Evolutionary conservation across 2,329 filamentous ascomycete species (phyloP), one percentile per base, ranked within the genome.

Genomic region (Penicillium sp.): DNA sequence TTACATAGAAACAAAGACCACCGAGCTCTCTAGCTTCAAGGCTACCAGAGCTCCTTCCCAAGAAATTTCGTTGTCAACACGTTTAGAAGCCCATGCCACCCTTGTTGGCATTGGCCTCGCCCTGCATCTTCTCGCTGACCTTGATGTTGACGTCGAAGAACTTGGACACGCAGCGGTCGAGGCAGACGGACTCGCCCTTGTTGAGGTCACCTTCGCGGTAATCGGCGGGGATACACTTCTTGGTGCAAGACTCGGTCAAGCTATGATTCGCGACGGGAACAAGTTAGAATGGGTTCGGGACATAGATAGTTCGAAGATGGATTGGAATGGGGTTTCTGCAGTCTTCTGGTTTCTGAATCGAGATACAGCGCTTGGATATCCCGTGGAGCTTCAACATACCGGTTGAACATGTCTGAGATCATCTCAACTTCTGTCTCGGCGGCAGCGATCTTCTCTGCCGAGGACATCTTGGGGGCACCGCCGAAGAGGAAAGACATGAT

Each of bases 111-210:
- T 90, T 31, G 50, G 55, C 90, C 78, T 96, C 90, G 64, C 88
- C 86, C 80, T 97, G 92, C 87, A 97, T 92, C 80, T 95, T 91
- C 80, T 97, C 93, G 71, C 90, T 93, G 59, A 97, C 91, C 83
- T 97, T 97, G 82, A 96, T 87, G 77, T 96, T 96, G 72, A 96
- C 93, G 70, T 97, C 93, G 80, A 99, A 97, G 83, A 97, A 99
- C 82, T 99, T 99, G 73, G 90, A 85, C 58, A 95, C 90, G 80
- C 95, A 99, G 72, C 94, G 91, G 81, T 99, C 94, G 69, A 99
- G 87, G 82, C 95, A 99, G 69, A 99, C 94, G 68, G 89, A 92
- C 80, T 99, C 94, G 83, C 93, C 95, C 82, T 99, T 99, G 86
- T 97, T 96, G 72, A 99, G 87, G 70, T 99, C 93, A 76, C 86